Evolutionary conservation across 192 early-diverging fungal genomes (phyloP).

Genomic region (Linnemannia elongata): DNA sequence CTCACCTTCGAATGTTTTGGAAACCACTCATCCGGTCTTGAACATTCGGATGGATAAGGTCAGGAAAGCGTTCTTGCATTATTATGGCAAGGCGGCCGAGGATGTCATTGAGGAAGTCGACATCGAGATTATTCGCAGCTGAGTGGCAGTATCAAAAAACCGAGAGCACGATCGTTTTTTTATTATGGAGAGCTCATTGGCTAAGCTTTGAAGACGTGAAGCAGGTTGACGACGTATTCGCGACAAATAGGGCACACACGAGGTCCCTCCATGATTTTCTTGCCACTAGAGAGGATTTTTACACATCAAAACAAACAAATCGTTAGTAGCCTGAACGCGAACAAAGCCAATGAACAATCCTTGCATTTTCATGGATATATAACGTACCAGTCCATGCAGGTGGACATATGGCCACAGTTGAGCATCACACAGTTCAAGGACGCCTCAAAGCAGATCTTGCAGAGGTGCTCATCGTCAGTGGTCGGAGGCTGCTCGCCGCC

Average conservation of each 20-base stretch:
- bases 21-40: slow-evolving; percentile 80
- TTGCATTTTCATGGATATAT: neutral
- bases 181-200: neutral
- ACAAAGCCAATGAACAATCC: neutral
- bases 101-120: slow-evolving; percentile 53
- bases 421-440: slow-evolving; percentile 85
- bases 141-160: neutral
- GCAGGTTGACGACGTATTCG: slow-evolving; percentile 71
- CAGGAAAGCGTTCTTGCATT: slow-evolving; percentile 61
- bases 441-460: slow-evolving; percentile 87
- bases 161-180: neutral
- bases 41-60: slow-evolving; percentile 71
- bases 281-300: slow-evolving; percentile 28
- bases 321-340: neutral
- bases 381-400: slow-evolving; percentile 77
- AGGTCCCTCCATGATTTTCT: slow-evolving; percentile 55
- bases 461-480: slow-evolving; percentile 69
- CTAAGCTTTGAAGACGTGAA: slow-evolving; percentile 78
- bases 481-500: slow-evolving; percentile 1
- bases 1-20: slow-evolving; percentile 65
- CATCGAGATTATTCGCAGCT: slow-evolving; percentile 35
- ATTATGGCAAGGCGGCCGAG: slow-evolving; percentile 55
- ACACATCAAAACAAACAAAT: neutral
- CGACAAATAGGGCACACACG: slow-evolving; percentile 87
- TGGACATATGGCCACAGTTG: slow-evolving; percentile 87